Percentiles rank a stretch among this genome's conserved stretches.
phyloP scores from a whole-genome alignment of 2,329 filamentous ascomycete species.

The Proliferodiscus dingleyae region DNA sequence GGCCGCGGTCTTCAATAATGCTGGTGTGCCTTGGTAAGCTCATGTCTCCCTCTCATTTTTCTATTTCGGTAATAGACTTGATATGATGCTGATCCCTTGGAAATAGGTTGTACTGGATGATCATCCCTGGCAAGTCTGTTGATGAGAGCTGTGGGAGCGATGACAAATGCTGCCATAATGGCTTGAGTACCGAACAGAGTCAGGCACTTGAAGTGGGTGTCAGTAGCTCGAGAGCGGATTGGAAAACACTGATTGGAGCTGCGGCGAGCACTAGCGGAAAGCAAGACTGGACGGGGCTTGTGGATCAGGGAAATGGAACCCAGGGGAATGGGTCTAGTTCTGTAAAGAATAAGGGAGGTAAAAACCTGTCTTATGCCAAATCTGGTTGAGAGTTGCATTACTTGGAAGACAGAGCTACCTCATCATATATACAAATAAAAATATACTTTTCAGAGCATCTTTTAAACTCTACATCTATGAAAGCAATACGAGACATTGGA shows the following conservation, averaged over 20 bases:
- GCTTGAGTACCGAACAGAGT: not conserved
- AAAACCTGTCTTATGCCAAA: too few species aligned
- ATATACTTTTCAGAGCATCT: too few species aligned
- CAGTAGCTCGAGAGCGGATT: not conserved
- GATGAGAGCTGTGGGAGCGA: not conserved
- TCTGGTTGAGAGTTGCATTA: too few species aligned
- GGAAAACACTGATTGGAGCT: not conserved
- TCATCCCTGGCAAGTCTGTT: not conserved
- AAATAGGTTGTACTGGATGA: not conserved
- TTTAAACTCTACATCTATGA: too few species aligned
- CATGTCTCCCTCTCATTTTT: not conserved
- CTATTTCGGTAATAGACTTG: not conserved
- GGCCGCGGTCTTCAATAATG: constrained; percentile 8
- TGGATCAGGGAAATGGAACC: not conserved
- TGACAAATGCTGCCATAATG: not conserved
- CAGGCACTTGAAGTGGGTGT: not conserved
- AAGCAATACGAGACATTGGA: too few species aligned
- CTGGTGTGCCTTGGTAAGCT: constrained; percentile 9
- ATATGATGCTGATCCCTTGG: not conserved
- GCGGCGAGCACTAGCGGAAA: not conserved
- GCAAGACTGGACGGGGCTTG: not conserved
- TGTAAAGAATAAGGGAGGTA: too few species aligned
- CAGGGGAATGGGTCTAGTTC: too few species aligned
- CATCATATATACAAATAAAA: too few species aligned
- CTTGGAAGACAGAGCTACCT: too few species aligned